Percentiles rank a stretch among this genome's conserved stretches.
Conservation (phyloP, 108 stramenopile species). For the Pseudonitzschia pungens region DNA sequence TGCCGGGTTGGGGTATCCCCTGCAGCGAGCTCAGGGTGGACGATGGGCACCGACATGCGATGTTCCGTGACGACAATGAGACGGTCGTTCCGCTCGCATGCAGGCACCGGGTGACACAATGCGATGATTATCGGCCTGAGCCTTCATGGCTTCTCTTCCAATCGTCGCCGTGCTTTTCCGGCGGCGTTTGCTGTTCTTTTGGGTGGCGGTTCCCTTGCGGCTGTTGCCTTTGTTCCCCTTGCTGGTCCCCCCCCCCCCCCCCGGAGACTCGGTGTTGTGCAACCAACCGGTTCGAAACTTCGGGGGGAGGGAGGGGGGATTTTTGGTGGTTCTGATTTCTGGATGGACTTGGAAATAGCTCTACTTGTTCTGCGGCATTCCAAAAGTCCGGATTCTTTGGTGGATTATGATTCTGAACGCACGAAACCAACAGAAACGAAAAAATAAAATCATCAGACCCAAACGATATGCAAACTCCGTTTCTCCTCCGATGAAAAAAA, state of each 20-base stretch:
- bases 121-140: conserved; percentile 70
- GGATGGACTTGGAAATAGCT: not conserved
- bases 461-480: not conserved
- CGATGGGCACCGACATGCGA: conserved; percentile 61
- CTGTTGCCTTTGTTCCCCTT: conserved; percentile 11
- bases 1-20: not conserved
- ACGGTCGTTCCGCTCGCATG: conserved; percentile 60
- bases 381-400: conserved; percentile 30
- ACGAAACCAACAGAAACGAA: no score
- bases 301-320: no score
- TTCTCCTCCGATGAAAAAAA: no score
- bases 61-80: conserved; percentile 81
- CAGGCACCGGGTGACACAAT: conserved; percentile 66
- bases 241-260: not conserved
- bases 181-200: conserved; percentile 13
- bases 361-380: conserved; percentile 4
- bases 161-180: conserved; percentile 38
- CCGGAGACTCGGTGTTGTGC: conserved; percentile 57
- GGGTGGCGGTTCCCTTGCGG: no score
- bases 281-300: conserved; percentile 80
- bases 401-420: conserved; percentile 46
- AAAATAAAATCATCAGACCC: not conserved
- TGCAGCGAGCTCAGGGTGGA: conserved; percentile 39
- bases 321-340: conserved; percentile 6
- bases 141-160: conserved; percentile 63